Evolutionary conservation across 2,329 filamentous ascomycete species (phyloP), one percentile per base, ranked within the genome.

Genomic region (Zasmidium angulare): DNA sequence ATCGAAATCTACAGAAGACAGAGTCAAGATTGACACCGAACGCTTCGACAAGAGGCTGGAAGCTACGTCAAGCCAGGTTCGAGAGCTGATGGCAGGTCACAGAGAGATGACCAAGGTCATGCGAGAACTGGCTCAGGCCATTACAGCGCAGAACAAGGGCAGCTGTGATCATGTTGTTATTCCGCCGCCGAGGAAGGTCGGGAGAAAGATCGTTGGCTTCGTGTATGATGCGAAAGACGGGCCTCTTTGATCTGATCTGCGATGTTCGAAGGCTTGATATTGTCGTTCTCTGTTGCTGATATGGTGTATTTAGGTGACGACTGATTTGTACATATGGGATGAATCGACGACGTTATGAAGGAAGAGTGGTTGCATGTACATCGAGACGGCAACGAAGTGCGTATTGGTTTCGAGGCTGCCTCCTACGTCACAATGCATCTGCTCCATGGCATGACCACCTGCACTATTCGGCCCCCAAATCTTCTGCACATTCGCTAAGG

Each of bases 151-250:
- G 51, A 58, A 64, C 11, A 65, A 62, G 50, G 61, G 52, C 1
- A 48, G 36, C 7, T 71, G 68, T 55, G 66, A 65, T 26, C 69
- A 72, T 59, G 63, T 71, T 40, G 68, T 72, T 49, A 61, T 69
- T 9, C 69, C 70, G 43, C 70, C 69, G 43, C 70, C 69, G 54
- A 64, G 70, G 50, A 72, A 72, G 58, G 63, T 70, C 2, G 68
- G 69, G 9, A 65, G 65, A 50, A 71, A 69, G 58, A 59, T 72
- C 46, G 68, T 70, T 19, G 69, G 69, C 10, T 71, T 69, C 53
- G 70, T 72, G 4, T 72, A 72, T 62, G 70, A 72, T 65, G 66
- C 55, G n/a, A 69, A 66, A 22, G 46, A 49, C 11, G 46, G 23
- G 20, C 20, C 46, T 17, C 4, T 49, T 49, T 49, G 46, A 43